Percentiles rank a stretch among this genome's conserved stretches.
Conservation (phyloP, 2,329 filamentous ascomycete genomes). For the Ceratocystis variospora region DNA sequence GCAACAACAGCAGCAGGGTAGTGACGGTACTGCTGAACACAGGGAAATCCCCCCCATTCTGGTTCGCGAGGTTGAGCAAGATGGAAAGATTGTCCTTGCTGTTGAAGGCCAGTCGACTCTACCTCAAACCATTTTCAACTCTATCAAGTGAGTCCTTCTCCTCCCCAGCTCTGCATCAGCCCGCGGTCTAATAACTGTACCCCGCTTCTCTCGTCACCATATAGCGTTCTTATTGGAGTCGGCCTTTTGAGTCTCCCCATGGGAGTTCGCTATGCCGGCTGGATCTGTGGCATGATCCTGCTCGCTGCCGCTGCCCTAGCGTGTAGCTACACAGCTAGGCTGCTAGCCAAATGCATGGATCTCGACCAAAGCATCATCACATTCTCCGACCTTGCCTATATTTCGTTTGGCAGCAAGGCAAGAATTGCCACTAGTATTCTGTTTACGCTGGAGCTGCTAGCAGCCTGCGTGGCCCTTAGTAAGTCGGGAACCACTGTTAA, state of each 20-base stretch:
- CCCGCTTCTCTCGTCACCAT: conserved; percentile 7
- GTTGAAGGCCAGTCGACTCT: conserved; percentile 90
- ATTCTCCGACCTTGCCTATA: conserved; percentile 84
- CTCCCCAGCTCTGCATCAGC: neutral
- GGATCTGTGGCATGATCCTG: conserved; percentile 67
- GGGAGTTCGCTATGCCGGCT: conserved; percentile 75
- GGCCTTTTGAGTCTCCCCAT: conserved; percentile 80
- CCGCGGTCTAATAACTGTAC: conserved; percentile 8
- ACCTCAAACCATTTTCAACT: conserved; percentile 92
- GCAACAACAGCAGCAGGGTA: conserved; percentile 23
- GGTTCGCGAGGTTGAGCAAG: conserved; percentile 80
- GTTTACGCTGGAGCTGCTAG: conserved; percentile 77
- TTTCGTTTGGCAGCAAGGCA: conserved; percentile 73
- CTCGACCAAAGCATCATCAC: conserved; percentile 76
- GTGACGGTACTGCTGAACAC: conserved; percentile 27
- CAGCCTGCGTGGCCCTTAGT: conserved; percentile 67
- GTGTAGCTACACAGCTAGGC: conserved; percentile 73
- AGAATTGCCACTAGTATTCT: conserved; percentile 70
- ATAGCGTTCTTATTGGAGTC: conserved; percentile 67
- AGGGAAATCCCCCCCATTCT: conserved; percentile 59
- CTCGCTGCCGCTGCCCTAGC: conserved; percentile 59
- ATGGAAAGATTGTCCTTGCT: conserved; percentile 69
- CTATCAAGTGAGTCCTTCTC: conserved; percentile 49
- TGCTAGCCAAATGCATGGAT: conserved; percentile 80
- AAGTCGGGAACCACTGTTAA: neutral